Evolutionary conservation across 768 basidiomycete species (phyloP).

Genomic region (Nevesoporus exiguus): DNA sequence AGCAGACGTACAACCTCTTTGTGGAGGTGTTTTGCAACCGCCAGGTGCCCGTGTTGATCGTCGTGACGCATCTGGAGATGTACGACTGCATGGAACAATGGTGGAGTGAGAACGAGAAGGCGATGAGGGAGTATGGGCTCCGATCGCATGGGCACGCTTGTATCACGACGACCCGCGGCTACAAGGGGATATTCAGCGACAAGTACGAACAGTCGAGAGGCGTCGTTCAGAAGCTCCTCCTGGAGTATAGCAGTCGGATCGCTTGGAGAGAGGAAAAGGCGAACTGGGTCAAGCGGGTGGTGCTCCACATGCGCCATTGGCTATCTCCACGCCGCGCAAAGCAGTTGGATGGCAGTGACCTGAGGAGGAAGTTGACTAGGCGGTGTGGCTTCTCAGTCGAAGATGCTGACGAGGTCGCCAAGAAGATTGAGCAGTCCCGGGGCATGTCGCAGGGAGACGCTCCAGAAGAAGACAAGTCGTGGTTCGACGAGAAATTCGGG

Average conservation of each 20-base stretch:
- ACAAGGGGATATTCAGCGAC: conserved; percentile 17
- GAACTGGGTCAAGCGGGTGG: conserved; percentile 24
- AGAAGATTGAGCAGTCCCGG: conserved; percentile 18
- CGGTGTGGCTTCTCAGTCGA: conserved; percentile 21
- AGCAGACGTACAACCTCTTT: conserved; percentile 34
- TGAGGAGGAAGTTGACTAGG: conserved; percentile 22
- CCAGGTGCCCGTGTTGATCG: conserved; percentile 30
- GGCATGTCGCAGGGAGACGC: background rate
- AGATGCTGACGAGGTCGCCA: conserved; percentile 19
- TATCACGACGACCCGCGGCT: conserved; percentile 35
- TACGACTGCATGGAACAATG: conserved; percentile 35
- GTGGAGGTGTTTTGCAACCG: conserved; percentile 37
- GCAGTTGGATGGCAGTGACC: conserved; percentile 6
- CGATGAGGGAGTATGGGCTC: conserved; percentile 34
- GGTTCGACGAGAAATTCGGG: conserved; percentile 19
- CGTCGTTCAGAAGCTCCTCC: conserved; percentile 19
- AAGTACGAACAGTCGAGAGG: conserved; percentile 35
- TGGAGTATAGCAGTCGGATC: conserved; percentile 13
- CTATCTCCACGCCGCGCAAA: conserved; percentile 15
- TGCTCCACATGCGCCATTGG: conserved; percentile 26
- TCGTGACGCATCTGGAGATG: conserved; percentile 36
- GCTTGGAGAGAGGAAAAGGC: conserved; percentile 27
- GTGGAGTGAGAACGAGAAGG: conserved; percentile 37
- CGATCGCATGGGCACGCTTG: conserved; percentile 37
- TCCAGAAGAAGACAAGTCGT: conserved; percentile 15